Base-by-base conservation (phyloP, 2,329 filamentous ascomycete genomes). In the Aspergillus fischeri region DNA sequence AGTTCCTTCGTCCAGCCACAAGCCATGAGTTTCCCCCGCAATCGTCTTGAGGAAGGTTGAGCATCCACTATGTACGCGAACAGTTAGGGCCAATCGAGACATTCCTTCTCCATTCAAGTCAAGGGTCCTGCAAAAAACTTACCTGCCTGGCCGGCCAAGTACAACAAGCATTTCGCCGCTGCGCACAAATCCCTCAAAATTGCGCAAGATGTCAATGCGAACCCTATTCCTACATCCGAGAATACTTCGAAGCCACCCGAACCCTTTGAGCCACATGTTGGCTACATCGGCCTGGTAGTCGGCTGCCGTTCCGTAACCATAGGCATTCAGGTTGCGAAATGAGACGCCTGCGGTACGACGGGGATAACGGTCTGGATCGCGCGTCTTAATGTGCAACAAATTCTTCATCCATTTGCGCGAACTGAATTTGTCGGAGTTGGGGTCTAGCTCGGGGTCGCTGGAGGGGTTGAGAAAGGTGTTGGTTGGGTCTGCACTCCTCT, bases 21-120 rank as follows among this genome's bases (percentile, higher is more conserved):
- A 86, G 52, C 91, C 91, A 64, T 92, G 88, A 24, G 88, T 90
- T 74, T 95, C 90, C 59, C 91, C 91, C 3, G 90, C 85, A 63
- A 95, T 84, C 0, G 90, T 90, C 78, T 95, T 95, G 57, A 96
- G 79, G 61, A 95, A 87, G 2, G 91, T 95, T 17, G 89, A 91
- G 73, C 91, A 96, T 54, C 77, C 77, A 61, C 74, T 73, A 9
- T 7, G 20, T 47, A 24, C 54, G 47, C 44, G 8, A 21, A 63
- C 28, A 55, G 58, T 54, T 3, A 52, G 49, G 3, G 20, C 20
- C 20, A 14, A 10, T 10, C 42, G 42, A 38, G 32, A 38, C 42
- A 7, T 3, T 11, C 4, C 17, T 48, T 55, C 51, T 8, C 3
- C n/a, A 4, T 10, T 25, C 20, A 14, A 20, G 14, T 11, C 20